Evolutionary conservation across 805 yeast species (phyloP), one percentile per base, ranked within the genome.

Genomic region (Saturnispora kantuleensis): DNA sequence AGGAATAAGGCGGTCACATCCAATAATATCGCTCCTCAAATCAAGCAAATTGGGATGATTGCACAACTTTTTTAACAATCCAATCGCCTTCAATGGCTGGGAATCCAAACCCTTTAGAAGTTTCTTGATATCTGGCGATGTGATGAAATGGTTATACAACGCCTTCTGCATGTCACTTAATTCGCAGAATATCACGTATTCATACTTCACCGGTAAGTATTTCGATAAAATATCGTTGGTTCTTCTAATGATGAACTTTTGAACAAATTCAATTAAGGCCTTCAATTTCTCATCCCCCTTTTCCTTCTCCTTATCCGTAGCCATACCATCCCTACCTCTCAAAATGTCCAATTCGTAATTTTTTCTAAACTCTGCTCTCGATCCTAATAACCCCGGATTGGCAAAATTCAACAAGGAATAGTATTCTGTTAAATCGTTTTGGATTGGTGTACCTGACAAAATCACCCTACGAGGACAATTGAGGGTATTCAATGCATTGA

Each of bases 391-490:
- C 0, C 96, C 96, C 0, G 98, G 98, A 58, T 90, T 93, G 8
- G 97, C 95, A 67, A 90, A 90, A 55, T 81, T 85, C 48, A 93
- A 67, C 41, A 90, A 65, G 1, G 97, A 85, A 58, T 88, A 93
- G 64, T 90, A 90, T 63, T 90, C 98, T 0, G 95, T 81, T 31
- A 90, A 68, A 66, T 90, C 97, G 56, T 90, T 90, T 62, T 90
- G 98, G 51, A 90, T 89, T 0, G 98, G 98, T 0, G 98, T 90
- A 33, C 98, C 98, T 1, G 96, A 86, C 17, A 90, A 66, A 51
- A 90, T 90, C 7, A 90, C 97, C 47, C 98, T 72, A 56, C 98
- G 71, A 41, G 81, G 79, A 58, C 95, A 90, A 42, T 82, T 77
- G 45, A 93, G 71, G n/a, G 87, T 74, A 55, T 86, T 80, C 35